Percentiles rank a stretch among this genome's conserved stretches.
Evolutionary conservation across 352 stramenopile genomes (phyloP).

Genomic region (Hyaloperonospora arabidopsidis): DNA sequence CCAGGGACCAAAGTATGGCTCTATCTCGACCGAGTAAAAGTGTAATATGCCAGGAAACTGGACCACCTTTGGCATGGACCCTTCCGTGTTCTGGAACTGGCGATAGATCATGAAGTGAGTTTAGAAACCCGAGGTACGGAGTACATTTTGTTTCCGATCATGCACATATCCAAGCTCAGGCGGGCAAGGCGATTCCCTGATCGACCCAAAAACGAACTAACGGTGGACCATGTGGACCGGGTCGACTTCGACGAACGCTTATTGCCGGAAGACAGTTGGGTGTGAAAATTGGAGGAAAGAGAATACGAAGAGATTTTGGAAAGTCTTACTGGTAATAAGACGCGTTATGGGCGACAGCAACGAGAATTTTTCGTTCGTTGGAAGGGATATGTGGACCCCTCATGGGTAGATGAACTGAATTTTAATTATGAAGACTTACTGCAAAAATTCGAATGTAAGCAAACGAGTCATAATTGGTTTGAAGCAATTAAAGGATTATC

Average conservation of each 20-base stretch:
- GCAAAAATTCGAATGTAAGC: background rate
- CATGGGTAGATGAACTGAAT: background rate
- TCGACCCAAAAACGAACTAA: background rate
- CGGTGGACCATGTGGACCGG: background rate
- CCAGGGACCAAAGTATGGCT: no score
- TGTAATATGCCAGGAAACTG: no score
- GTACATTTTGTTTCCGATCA: background rate
- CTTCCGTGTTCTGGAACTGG: no score
- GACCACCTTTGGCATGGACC: no score
- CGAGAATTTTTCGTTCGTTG: background rate
- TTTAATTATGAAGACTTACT: background rate
- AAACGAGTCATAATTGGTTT: background rate
- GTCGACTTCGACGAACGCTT: slow-evolving; percentile 2
- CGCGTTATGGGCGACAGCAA: background rate
- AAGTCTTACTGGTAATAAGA: background rate
- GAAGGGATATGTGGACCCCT: background rate
- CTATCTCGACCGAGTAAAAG: no score
- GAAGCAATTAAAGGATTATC: background rate
- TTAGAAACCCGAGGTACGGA: background rate
- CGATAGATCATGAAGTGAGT: no score
- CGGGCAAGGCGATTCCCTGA: background rate
- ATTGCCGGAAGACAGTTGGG: background rate
- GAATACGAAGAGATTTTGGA: background rate
- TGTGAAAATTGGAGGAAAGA: background rate
- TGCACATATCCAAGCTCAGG: slow-evolving; percentile 1